Base-by-base conservation (phyloP, 306 rosid species). In the Castanea sativa region DNA sequence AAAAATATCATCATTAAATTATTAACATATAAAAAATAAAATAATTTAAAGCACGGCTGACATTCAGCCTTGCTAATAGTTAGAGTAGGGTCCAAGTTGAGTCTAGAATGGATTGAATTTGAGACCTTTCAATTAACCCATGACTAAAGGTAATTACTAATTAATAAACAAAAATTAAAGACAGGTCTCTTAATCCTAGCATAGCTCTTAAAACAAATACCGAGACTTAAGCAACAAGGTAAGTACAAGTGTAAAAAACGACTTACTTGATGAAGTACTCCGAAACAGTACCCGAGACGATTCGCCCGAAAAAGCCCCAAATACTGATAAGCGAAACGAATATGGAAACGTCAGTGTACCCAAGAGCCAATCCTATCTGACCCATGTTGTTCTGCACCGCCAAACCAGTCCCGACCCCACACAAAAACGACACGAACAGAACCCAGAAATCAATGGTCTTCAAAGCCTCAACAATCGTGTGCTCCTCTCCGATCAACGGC, bases 381-480 rank as follows among this genome's bases (percentile, higher is more conserved):
- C 97, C 98, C 98, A 92, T 87, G 61, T 94, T 94, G 83, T 94
- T 94, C 90, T 86, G 87, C 30, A 92, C 94, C 1, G 98, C 97
- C 84, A 95, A 75, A 10, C 99, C 99, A 0, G 91, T 95, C 38
- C 99, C 99, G 3, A 95, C 99, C 1, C 99, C 99, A 33, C 99
- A 91, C 20, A 93, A 33, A 77, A 95, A 95, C 58, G 99, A 90
- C 71, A 88, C 86, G 27, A 95, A 95, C 92, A 95, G 52, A 0
- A 95, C 85, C 99, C 99, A 95, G 71, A 95, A 92, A 77, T 95
- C 99, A 10, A 90, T 3, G 15, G 87, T 84, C 49, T 19, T 79
- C 78, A 95, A 1, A 27, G 71, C 93, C 83, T 95, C 97, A 14
- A 51, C 0, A 5, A 95, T 81, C 55, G 97, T 91, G 85, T 93